Evolutionary conservation across 2,329 filamentous ascomycete species (phyloP).

Genomic region (Rugonectria rugulosa): DNA sequence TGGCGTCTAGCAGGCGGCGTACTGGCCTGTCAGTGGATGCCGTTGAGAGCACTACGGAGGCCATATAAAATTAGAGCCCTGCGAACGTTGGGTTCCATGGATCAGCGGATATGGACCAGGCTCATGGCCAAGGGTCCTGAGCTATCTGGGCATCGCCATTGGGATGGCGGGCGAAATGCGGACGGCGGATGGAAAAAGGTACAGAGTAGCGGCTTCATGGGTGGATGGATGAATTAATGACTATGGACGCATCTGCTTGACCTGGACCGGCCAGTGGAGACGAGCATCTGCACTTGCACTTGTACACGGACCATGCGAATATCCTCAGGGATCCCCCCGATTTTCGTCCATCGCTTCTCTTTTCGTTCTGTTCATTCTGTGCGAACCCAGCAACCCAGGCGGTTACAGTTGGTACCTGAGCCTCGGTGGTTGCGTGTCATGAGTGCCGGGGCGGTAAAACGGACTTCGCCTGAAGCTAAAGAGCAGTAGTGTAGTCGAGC

Average conservation of each 20-base stretch:
- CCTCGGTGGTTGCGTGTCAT: not conserved
- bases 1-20: constrained; percentile 53
- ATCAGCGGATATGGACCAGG: constrained; percentile 40
- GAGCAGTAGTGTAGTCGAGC: no score
- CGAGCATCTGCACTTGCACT: constrained; percentile 34
- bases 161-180: constrained; percentile 29
- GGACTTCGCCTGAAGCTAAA: no score
- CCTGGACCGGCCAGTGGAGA: constrained; percentile 29
- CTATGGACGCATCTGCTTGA: constrained; percentile 9
- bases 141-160: constrained; percentile 15
- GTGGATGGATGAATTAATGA: constrained; percentile 23
- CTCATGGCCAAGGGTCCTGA: constrained; percentile 34
- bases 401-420: constrained; percentile 17
- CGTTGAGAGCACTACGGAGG: constrained; percentile 37
- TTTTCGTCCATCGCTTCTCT: constrained; percentile 10
- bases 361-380: not conserved
- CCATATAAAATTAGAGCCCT: constrained; percentile 56
- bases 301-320: constrained; percentile 13
- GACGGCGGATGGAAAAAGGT: constrained; percentile 30
- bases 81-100: constrained; percentile 40
- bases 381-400: constrained; percentile 3
- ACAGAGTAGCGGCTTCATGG: constrained; percentile 28
- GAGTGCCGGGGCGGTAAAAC: constrained; percentile 9
- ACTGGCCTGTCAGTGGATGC: constrained; percentile 53
- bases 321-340: constrained; percentile 32